These are phyloP conservation scores for Juglanconis sp. DNA, from an alignment of 2,329 filamentous ascomycete genomes.

Conservation along the genomic window DNA sequence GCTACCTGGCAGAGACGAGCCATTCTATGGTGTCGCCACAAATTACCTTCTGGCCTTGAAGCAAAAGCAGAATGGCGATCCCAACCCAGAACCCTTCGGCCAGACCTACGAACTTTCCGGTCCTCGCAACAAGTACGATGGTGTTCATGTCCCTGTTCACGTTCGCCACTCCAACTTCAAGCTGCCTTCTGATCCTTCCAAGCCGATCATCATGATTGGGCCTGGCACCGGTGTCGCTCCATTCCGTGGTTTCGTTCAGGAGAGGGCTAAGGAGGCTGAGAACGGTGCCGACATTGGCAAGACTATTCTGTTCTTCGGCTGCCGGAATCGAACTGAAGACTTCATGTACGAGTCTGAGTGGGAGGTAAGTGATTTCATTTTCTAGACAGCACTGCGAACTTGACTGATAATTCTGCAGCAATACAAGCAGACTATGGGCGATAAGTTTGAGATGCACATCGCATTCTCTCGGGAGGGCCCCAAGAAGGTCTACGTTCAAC, in stretches of 20 bases:
- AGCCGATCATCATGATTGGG: constrained; percentile 93
- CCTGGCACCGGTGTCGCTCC: constrained; percentile 95
- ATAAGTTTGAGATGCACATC: constrained; percentile 85
- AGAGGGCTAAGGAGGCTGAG: constrained; percentile 79
- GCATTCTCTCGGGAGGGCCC: constrained; percentile 88
- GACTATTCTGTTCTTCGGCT: constrained; percentile 92
- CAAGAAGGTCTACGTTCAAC: constrained; percentile 96
- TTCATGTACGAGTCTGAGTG: constrained; percentile 91
- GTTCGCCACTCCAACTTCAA: constrained; percentile 99
- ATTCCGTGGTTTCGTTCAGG: constrained; percentile 93
- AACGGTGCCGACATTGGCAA: constrained; percentile 80
- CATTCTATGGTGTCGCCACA: constrained; percentile 89
- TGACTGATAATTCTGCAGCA: constrained; percentile 49
- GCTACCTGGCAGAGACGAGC: constrained; percentile 71
- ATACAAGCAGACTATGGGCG: constrained; percentile 78
- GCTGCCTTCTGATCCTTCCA: constrained; percentile 88
- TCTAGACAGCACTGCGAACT: background rate
- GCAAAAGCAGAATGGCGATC: constrained; percentile 91
- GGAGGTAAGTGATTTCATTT: constrained; percentile 63
- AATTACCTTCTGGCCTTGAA: constrained; percentile 95
- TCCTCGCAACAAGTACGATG: constrained; percentile 95
- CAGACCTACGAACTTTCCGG: constrained; percentile 83
- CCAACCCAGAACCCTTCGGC: constrained; percentile 76
- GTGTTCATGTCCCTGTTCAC: constrained; percentile 90
- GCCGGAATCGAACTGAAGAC: constrained; percentile 82